A percentile compares a stretch with the other conserved stretches of the same genome.
phyloP scores from a whole-genome alignment of 495 filamentous ascomycete genomes.

The Letharia columbiana region DNA sequence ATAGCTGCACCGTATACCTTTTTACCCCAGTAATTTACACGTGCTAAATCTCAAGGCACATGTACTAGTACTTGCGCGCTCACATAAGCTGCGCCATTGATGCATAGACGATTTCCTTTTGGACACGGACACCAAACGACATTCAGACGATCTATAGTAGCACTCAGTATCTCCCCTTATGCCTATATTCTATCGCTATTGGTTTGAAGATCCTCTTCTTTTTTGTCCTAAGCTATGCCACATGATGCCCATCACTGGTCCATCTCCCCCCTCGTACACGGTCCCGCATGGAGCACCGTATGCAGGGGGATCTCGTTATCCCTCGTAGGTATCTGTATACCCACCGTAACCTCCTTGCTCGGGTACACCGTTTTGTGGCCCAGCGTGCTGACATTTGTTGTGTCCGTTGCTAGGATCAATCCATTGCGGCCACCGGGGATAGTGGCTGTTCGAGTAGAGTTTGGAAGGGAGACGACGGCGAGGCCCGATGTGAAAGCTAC shows the following conservation, averaged over 20 bases:
- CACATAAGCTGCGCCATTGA: too few species aligned
- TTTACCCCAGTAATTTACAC: too few species aligned
- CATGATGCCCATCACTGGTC: neutral
- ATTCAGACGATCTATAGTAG: too few species aligned
- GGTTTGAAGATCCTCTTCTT: too few species aligned
- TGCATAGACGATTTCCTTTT: too few species aligned
- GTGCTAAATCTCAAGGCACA: too few species aligned
- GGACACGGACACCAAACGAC: too few species aligned
- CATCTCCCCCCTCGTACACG: conserved; percentile 31
- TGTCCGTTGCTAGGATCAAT: conserved; percentile 43
- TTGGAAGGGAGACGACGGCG: conserved; percentile 43
- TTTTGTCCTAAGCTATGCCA: neutral
- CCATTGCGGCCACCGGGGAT: conserved; percentile 41
- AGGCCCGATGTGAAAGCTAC: conserved; percentile 44
- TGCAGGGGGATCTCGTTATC: conserved; percentile 36
- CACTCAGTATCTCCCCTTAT: too few species aligned
- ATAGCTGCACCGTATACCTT: too few species aligned
- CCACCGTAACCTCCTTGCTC: conserved; percentile 34
- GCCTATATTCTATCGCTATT: too few species aligned
- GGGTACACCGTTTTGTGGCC: conserved; percentile 46
- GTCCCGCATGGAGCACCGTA: conserved; percentile 35
- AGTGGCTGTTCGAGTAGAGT: conserved; percentile 33
- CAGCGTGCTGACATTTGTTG: conserved; percentile 35
- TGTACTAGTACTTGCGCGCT: too few species aligned
- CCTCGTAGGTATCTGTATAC: conserved; percentile 36